Evolutionary conservation across 768 basidiomycete species (phyloP), one percentile per base, ranked within the genome.

Genomic region (Hemileccinum rubropunctum): DNA sequence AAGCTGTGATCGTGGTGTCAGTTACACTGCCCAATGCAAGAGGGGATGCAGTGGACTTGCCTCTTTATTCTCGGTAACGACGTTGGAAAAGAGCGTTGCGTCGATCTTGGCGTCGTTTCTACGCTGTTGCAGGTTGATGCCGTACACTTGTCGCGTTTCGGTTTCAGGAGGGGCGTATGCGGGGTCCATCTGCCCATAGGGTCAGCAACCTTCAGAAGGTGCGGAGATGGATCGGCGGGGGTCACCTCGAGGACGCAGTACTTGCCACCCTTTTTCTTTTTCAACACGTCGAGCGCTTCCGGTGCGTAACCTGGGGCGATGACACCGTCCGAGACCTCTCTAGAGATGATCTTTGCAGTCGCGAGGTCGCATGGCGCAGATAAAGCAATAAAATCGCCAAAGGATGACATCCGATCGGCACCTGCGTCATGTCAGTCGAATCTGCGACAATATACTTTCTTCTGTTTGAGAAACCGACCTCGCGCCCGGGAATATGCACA

Each of bases 341-440:
- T 82, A n/a, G 93, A 95, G 64, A 99, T 97, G 66, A 99, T 95
- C 56, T 84, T 86, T 37, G 97, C 97, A 9, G 97, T 98, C 1
- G 91, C 87, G 33, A 94, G 75, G 65, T 99, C 97, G 72, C 95
- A 97, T 17, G 86, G 82, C 23, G 88, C 85, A 15, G 94, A 97
- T 11, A 99, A 78, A 0, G 94, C 97, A 60, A 99, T 95, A 67
- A 98, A 99, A 73, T 99, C 97, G 5, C 97, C 97, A 66, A 98
- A 99, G 3, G 95, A 98, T 1, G 95, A 98, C 97, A 99, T 99
- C 47, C 97, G 85, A 67, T 99, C 97, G 20, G 97, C 95, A 49
- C 94, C 90, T 91, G 57, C 6, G 56, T 48, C 27, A 55, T 21
- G 18, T 41, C 15, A 48, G 50, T 50, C 15, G 48, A 48, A 52